Conservation (phyloP, 2,329 filamentous ascomycete species). For the Colletotrichum orchidophilum region DNA sequence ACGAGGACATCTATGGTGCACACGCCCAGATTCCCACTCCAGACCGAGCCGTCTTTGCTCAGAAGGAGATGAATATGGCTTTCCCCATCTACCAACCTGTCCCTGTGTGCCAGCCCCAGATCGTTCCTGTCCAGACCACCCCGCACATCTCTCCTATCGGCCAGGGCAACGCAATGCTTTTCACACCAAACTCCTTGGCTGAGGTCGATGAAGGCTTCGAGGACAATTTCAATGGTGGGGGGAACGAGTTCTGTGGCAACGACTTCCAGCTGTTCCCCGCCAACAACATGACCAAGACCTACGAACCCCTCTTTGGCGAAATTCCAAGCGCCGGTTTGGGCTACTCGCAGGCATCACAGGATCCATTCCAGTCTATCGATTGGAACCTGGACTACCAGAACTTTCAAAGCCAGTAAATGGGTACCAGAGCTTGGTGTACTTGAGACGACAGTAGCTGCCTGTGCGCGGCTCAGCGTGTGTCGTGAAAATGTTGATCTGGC, state of each 20-base stretch:
- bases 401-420: conserved; percentile 42
- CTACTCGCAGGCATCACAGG: conserved; percentile 64
- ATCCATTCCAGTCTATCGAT: conserved; percentile 56
- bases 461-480: background rate
- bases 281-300: conserved; percentile 50
- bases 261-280: conserved; percentile 74
- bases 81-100: conserved; percentile 35
- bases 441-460: conserved; percentile 4
- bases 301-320: conserved; percentile 59
- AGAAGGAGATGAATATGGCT: conserved; percentile 29
- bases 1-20: conserved; percentile 71
- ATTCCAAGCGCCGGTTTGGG: conserved; percentile 60
- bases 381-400: conserved; percentile 49
- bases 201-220: conserved; percentile 74
- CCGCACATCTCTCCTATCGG: conserved; percentile 75
- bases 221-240: conserved; percentile 56
- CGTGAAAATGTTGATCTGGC: conserved; percentile 13
- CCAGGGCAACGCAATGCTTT: conserved; percentile 75
- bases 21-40: conserved; percentile 66
- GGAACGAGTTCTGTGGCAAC: conserved; percentile 45
- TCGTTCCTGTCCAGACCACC: conserved; percentile 41
- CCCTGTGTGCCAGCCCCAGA: conserved; percentile 51
- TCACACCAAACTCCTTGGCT: conserved; percentile 69
- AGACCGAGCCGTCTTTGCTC: conserved; percentile 36
- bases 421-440: background rate